These are phyloP conservation scores for Dillenia suffruticosa DNA, from an alignment of 164 flowering plant genomes.

Conservation along the genomic window DNA sequence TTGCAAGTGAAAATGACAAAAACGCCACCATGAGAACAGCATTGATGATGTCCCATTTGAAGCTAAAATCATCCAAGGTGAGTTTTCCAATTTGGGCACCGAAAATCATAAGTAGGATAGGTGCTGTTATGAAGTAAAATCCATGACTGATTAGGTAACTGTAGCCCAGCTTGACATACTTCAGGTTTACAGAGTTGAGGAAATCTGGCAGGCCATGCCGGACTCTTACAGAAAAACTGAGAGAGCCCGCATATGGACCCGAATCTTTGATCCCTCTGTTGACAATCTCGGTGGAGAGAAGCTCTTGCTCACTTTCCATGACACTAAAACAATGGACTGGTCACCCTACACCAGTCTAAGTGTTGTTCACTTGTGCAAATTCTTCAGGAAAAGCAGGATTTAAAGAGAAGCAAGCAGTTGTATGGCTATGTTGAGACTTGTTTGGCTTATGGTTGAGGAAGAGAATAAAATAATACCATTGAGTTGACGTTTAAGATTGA, in stretches of 20 bases:
- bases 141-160: slow-evolving; percentile 38
- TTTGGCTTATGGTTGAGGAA: too few relatives aligned
- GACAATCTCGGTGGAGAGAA: slow-evolving; percentile 46
- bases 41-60: slow-evolving; percentile 8
- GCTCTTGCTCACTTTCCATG: slow-evolving; percentile 27
- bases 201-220: slow-evolving; percentile 51
- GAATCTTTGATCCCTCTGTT: slow-evolving; percentile 37
- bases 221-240: slow-evolving; percentile 47
- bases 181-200: slow-evolving; percentile 49
- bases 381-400: too few relatives aligned
- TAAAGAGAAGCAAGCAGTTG: too few relatives aligned
- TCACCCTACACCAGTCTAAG: too few relatives aligned
- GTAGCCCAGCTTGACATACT: slow-evolving; percentile 67
- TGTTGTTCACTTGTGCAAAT: too few relatives aligned
- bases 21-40: slow-evolving; percentile 18
- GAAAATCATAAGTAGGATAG: slow-evolving; percentile 21
- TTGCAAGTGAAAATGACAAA: slow-evolving; percentile 14
- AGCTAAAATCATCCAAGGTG: slow-evolving; percentile 17
- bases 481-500: too few relatives aligned
- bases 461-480: too few relatives aligned
- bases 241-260: slow-evolving; percentile 47
- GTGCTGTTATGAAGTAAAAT: slow-evolving; percentile 22
- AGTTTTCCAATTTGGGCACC: slow-evolving; percentile 29
- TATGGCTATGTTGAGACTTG: too few relatives aligned
- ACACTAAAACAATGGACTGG: too few relatives aligned